phyloP scores from a whole-genome alignment of 2,329 filamentous ascomycete species.

The Alternaria viburni region DNA sequence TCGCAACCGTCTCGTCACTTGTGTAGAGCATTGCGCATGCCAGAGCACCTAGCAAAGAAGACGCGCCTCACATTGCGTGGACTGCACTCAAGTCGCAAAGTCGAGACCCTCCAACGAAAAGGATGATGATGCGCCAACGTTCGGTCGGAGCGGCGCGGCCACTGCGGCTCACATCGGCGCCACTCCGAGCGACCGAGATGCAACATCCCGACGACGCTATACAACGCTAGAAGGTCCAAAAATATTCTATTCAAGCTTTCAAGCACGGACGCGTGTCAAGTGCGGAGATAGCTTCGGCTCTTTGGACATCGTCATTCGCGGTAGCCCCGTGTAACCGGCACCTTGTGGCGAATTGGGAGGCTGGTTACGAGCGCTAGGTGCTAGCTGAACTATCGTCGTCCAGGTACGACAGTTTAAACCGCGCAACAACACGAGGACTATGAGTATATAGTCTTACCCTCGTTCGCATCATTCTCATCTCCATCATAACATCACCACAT shows the following conservation, averaged over 20 bases:
- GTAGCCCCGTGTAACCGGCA: not conserved
- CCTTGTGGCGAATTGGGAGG: not conserved
- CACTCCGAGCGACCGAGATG: not conserved
- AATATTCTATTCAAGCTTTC: not conserved
- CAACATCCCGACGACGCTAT: not conserved
- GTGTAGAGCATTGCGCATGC: not conserved
- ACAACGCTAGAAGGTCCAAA: not conserved
- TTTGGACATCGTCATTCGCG: not conserved
- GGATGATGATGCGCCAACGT: not conserved
- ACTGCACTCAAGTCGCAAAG: not conserved
- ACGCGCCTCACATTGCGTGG: not conserved
- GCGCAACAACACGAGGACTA: not conserved
- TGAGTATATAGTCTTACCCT: not conserved
- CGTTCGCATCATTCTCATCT: too few relatives aligned
- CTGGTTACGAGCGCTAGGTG: not conserved
- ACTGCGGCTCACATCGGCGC: not conserved
- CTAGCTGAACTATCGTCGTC: not conserved
- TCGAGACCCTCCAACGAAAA: not conserved
- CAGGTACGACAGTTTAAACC: not conserved
- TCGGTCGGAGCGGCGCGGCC: not conserved
- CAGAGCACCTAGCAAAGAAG: not conserved
- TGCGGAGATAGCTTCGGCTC: not conserved
- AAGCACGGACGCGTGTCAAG: not conserved
- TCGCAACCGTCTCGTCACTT: not conserved
- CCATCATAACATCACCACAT: not conserved